Percentiles rank a stretch among this genome's conserved stretches.
phyloP scores from a whole-genome alignment of 139 green algal species.

The Auxenochlorella pyrenoidosa region DNA sequence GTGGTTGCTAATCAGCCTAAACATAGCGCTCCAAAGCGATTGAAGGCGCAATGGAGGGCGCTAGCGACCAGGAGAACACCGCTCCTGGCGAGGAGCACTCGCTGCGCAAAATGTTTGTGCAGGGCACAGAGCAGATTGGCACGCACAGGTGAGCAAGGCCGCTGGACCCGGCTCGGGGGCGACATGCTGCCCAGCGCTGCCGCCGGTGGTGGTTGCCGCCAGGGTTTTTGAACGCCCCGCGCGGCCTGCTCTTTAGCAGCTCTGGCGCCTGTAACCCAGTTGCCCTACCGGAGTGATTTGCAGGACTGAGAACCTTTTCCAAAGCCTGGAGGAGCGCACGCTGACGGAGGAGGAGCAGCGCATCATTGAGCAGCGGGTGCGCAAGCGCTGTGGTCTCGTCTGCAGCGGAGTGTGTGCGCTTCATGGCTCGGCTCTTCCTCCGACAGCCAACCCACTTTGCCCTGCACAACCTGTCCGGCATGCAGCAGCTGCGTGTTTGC shows the following conservation, averaged over 20 bases:
- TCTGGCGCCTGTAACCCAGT: too few species aligned
- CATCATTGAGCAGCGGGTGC: constrained; percentile 82
- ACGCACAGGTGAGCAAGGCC: constrained; percentile 32
- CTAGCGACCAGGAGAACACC: constrained; percentile 12
- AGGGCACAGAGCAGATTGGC: constrained; percentile 37
- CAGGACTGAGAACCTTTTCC: constrained; percentile 85
- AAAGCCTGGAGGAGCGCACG: constrained; percentile 75
- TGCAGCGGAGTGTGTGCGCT: not conserved
- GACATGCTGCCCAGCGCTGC: not conserved
- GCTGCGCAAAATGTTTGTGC: constrained; percentile 44
- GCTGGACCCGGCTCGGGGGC: not conserved
- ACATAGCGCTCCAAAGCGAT: too few species aligned
- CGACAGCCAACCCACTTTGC: too few species aligned
- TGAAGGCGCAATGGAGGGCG: too few species aligned
- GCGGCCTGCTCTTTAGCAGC: not conserved
- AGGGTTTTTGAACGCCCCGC: too few species aligned
- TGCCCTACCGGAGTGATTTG: not conserved
- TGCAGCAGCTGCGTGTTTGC: too few species aligned
- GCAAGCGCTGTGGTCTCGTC: not conserved
- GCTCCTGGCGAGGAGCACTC: not conserved
- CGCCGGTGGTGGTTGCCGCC: not conserved
- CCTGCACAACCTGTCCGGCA: too few species aligned
- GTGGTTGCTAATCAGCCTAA: too few species aligned
- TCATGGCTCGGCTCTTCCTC: too few species aligned
- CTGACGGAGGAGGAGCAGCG: constrained; percentile 78